Base-by-base conservation (phyloP, 352 stramenopile genomes). In the Phytophthora parvispora region DNA sequence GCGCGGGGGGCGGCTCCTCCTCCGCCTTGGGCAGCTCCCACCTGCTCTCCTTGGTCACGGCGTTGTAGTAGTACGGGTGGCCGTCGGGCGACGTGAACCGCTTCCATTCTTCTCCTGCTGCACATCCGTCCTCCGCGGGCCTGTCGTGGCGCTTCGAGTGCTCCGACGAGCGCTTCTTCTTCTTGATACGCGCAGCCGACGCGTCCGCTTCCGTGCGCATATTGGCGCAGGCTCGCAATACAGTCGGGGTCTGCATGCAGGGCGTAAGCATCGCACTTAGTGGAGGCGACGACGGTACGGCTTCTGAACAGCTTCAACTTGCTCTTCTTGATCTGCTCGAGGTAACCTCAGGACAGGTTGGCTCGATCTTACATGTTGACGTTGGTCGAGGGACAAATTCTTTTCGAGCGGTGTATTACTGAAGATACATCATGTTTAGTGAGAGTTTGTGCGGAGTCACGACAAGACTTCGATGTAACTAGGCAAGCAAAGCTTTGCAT, bases 21-120 rank as follows among this genome's bases (percentile, higher is more conserved):
- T 61, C 18, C 61, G 63, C 50, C 54, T 67, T 47, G 56, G 83
- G 82, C 32, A 77, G 68, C 62, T 90, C 86, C 84, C 84, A 92
- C 4, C 81, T 75, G 57, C 84, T 92, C 64, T 91, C 83, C 28
- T 84, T 78, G 0, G 83, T 91, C 24, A 78, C 69, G 40, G 79
- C 65, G 40, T 92, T 92, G 67, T 90, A 91, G 60, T 86, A 92
- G 62, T 92, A 91, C 12, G 67, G 52, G 24, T 83, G 78, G 3
- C 84, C 84, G 36, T 92, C 84, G 4, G 83, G 82, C 20, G 84
- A 77, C 60, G 73, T 89, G 64, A 86, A 92, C 55, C 69, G 51
- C 64, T 87, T 66, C 84, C 84, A 92, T 60, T 70, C 69, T 40
- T 42, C 59, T 20, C 57, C 67, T 18, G 28, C 63, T 24, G 0